phyloP scores from a whole-genome alignment of 805 yeast genomes.

The Candida vartiovaarae region DNA sequence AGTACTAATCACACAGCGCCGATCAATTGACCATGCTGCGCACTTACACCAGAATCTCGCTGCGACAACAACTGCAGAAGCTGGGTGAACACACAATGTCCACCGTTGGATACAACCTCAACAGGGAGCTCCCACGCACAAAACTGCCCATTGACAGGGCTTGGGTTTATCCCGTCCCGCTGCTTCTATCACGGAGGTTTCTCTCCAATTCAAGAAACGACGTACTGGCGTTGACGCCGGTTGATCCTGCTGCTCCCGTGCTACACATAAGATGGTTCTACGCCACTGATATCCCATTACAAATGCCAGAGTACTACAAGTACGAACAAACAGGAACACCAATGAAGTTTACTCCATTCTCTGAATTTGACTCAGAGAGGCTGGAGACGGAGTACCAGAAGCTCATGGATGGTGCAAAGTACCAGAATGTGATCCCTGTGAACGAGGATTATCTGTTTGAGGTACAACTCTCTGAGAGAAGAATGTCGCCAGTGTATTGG shows the following conservation, averaged over 20 bases:
- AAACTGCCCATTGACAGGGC: conserved; percentile 1
- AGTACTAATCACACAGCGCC: too few species aligned
- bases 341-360: conserved; percentile 59
- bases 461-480: conserved; percentile 52
- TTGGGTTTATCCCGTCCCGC: neutral
- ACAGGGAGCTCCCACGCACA: too few species aligned
- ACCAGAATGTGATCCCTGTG: conserved; percentile 41
- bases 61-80: too few species aligned
- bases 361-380: conserved; percentile 50
- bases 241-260: conserved; percentile 12
- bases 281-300: conserved; percentile 69
- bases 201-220: too few species aligned
- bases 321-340: conserved; percentile 48
- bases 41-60: too few species aligned
- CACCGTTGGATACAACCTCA: too few species aligned
- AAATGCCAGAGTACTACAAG: conserved; percentile 55
- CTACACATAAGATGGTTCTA: conserved; percentile 57
- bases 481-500: conserved; percentile 74
- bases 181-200: neutral
- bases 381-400: conserved; percentile 39
- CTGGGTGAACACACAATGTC: too few species aligned
- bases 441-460: conserved; percentile 75
- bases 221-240: neutral
- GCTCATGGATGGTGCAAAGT: conserved; percentile 1
- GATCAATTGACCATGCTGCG: too few species aligned